Base-by-base conservation (phyloP, 495 filamentous ascomycete genomes). In the Hypoxylon cercidicola region DNA sequence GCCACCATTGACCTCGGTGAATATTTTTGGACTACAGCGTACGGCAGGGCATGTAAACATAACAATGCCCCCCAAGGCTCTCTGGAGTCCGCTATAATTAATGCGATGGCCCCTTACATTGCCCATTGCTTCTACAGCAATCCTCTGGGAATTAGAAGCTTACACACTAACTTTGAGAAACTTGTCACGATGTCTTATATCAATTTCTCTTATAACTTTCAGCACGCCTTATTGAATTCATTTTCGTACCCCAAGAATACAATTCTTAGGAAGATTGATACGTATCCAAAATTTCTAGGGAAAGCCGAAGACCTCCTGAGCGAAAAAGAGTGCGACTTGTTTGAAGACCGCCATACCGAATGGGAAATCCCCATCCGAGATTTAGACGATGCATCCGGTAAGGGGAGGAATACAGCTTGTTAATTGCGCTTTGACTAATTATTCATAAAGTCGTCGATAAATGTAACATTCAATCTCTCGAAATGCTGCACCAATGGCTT, bases 311-410 rank as follows among this genome's bases (percentile, higher is more conserved):
- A 2, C n/a, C 34, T 15, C 4, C 23, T 59, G 9, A 6, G 10
- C n/a, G 55, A 43, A 9, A 59, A 21, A 34, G 55, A 50, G 30
- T 20, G 9, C 11, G 55, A 50, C n/a, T 20, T 59, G 3, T 59
- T 59, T 35, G 45, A 59, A 32, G 45, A 59, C 12, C 30, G 20
- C 9, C 1, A 6, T n/a, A 32, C n/a, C 10, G 3, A 23, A 50
- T 59, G 55, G 45, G 55, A 59, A n/a, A 23, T 59, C 1, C 23
- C 45, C 18, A 59, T 59, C 32, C 45, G 55, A 50, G 55, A 59
- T 32, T 43, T 59, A n/a, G 16, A 50, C 20, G 49, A 44, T 19
- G 55, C 20, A 21, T 32, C 6, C 32, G 46, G 55, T 7, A 59
- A 15, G 21, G 55, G 50, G 21, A 43, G 34, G 34, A 32, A 5